Evolutionary conservation across 306 rosid species (phyloP).

Genomic region (Rubus parviflorus): DNA sequence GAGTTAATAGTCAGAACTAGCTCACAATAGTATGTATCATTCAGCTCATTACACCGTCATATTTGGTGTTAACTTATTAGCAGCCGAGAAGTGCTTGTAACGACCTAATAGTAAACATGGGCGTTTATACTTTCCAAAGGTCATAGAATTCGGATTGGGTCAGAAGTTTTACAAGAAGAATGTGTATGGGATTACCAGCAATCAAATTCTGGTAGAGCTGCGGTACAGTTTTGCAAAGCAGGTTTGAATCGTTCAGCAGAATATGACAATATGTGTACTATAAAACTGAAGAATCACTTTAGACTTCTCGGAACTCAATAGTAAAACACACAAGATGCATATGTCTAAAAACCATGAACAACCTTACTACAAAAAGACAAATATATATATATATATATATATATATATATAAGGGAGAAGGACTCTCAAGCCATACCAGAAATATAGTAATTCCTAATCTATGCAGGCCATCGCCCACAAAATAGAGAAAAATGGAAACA

Average conservation of each 20-base stretch:
- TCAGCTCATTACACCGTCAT: neutral
- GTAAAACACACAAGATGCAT: neutral
- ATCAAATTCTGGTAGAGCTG: neutral
- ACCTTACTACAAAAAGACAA: neutral
- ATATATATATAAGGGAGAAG: neutral
- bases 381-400: neutral
- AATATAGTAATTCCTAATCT: neutral
- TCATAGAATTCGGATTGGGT: neutral
- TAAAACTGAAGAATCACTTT: constrained; percentile 2
- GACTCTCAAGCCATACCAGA: neutral
- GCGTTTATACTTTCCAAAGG: neutral
- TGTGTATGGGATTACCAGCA: neutral
- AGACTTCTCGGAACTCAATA: neutral
- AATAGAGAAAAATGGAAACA: neutral
- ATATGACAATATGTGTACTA: neutral
- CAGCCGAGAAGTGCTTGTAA: neutral
- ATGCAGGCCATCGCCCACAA: constrained; percentile 5
- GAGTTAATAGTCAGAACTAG: constrained; percentile 1
- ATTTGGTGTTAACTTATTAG: neutral
- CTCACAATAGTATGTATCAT: neutral
- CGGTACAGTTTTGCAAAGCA: neutral
- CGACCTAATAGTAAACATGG: neutral
- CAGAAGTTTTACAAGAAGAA: neutral
- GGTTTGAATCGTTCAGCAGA: neutral
- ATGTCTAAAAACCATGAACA: neutral